Conservation (phyloP, 2,329 filamentous ascomycete species). For the Hymenoscyphus repandus region DNA sequence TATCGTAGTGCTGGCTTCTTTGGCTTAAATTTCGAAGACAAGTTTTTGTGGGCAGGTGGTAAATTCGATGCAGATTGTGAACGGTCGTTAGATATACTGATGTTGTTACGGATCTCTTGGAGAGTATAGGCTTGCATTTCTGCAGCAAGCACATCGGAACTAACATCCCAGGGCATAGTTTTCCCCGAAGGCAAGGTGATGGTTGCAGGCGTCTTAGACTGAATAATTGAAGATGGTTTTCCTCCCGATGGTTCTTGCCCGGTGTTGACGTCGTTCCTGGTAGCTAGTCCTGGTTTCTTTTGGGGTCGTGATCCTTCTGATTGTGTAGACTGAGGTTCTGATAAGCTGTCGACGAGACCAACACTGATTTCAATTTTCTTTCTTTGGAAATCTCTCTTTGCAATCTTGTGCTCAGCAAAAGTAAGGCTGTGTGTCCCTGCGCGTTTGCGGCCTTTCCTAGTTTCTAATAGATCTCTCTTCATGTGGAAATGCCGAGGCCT, state of each 20-base stretch:
- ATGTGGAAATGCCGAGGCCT: slow-evolving; percentile 51
- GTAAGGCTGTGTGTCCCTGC: slow-evolving; percentile 28
- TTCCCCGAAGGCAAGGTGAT: slow-evolving; percentile 31
- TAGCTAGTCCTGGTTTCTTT: slow-evolving; percentile 26
- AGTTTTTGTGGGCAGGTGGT: slow-evolving; percentile 11
- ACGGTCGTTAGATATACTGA: slow-evolving; percentile 18
- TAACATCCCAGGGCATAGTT: slow-evolving; percentile 34
- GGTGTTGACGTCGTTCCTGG: slow-evolving; percentile 10
- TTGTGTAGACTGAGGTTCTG: not conserved
- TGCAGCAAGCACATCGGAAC: slow-evolving; percentile 40
- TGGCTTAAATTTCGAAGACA: slow-evolving; percentile 45
- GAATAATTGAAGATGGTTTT: slow-evolving; percentile 10
- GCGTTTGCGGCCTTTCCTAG: slow-evolving; percentile 15
- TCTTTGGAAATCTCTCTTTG: slow-evolving; percentile 16
- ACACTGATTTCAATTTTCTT: not conserved
- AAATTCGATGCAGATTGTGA: slow-evolving; percentile 7
- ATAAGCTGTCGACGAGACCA: not conserved
- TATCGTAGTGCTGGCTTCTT: slow-evolving; percentile 51
- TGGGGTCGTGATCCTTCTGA: slow-evolving; percentile 10
- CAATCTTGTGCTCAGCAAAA: slow-evolving; percentile 49
- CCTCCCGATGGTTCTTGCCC: not conserved
- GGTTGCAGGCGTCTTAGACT: not conserved
- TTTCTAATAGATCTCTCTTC: slow-evolving; percentile 34
- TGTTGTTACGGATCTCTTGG: slow-evolving; percentile 44
- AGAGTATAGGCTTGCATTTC: slow-evolving; percentile 57